phyloP scores from a whole-genome alignment of 306 rosid species.

The Phaseolus lunatus region DNA sequence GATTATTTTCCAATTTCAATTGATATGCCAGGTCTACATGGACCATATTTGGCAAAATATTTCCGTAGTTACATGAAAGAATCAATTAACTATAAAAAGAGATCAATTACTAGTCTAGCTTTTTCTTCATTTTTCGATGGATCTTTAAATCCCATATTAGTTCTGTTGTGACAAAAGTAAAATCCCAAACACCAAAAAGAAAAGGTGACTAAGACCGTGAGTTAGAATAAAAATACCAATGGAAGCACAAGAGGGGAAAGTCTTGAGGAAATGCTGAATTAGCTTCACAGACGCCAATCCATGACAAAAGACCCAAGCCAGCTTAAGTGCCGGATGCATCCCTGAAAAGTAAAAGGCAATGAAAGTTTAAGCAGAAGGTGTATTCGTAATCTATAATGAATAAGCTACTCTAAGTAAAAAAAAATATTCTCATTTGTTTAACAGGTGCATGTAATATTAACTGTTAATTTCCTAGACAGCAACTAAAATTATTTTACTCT shows the following conservation, averaged over 20 bases:
- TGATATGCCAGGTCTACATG: not conserved
- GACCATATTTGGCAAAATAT: not conserved
- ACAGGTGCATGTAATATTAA: not conserved
- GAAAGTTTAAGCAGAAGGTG: conserved; percentile 4
- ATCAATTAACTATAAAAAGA: conserved; percentile 2
- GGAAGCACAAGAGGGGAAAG: conserved; percentile 94
- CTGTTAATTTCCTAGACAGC: not conserved
- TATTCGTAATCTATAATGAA: not conserved
- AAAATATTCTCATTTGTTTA: not conserved
- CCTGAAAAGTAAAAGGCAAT: conserved; percentile 52
- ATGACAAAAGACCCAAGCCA: conserved; percentile 80
- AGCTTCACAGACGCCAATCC: conserved; percentile 83
- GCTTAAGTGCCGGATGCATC: conserved; percentile 56
- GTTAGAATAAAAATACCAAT: conserved; percentile 68
- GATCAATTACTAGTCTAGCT: conserved; percentile 4
- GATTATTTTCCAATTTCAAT: conserved; percentile 13
- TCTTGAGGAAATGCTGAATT: conserved; percentile 70
- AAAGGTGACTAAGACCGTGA: not conserved
- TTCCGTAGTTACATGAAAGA: conserved; percentile 19
- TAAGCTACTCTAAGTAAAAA: not conserved
- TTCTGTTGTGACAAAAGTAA: not conserved
- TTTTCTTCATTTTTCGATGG: not conserved
- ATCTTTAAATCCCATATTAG: not conserved
- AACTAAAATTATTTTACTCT: not conserved
- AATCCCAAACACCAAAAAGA: conserved; percentile 30